Base-by-base conservation (phyloP, 2,329 filamentous ascomycete genomes). In the Cytospora mali region DNA sequence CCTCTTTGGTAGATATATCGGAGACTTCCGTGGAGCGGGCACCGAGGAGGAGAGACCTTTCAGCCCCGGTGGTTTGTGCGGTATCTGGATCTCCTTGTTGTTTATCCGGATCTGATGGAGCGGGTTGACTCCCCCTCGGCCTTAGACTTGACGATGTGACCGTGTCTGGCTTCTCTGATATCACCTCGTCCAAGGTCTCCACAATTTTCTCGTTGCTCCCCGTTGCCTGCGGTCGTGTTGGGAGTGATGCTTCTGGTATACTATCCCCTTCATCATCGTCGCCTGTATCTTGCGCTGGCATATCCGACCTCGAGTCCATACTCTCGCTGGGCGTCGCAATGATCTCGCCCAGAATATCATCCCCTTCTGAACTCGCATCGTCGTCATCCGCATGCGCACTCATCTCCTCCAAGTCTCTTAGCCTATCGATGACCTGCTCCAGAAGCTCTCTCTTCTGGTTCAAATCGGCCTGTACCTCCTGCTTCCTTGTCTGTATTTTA, bases 341-440 rank as follows among this genome's bases (percentile, higher is more conserved):
- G 62, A 87, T 78, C 60, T 80, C 78, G 48, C 78, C 80, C 18
- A 88, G 70, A 2, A 87, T 74, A 66, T 88, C 85, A 70, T 88
- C 85, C 42, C 78, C 84, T 14, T 84, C 83, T 4, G 79, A 81
- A 25, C 80, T 80, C 64, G 78, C 77, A 55, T 78, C 77, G 23
- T 78, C 73, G 7, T 78, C 74, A 1, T 60, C 49, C 10, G 76
- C 69, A 31, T 68, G 69, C 33, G 74, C 73, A 16, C 71, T 75
- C 62, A 90, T 81, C 67, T 91, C 85, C 68, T 87, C 83, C 11
- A 93, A 73, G 69, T 93, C 90, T 63, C 86, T 79, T 66, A 94
- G 74, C 42, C 88, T 80, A 68, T 91, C 86, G 50, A 84, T 79
- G 49, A 94, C 75, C 59, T 84, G 79, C 69, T 91, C 89, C 57